phyloP scores from a whole-genome alignment of 176 grass and related monocot species.

The Dactylis glomerata region DNA sequence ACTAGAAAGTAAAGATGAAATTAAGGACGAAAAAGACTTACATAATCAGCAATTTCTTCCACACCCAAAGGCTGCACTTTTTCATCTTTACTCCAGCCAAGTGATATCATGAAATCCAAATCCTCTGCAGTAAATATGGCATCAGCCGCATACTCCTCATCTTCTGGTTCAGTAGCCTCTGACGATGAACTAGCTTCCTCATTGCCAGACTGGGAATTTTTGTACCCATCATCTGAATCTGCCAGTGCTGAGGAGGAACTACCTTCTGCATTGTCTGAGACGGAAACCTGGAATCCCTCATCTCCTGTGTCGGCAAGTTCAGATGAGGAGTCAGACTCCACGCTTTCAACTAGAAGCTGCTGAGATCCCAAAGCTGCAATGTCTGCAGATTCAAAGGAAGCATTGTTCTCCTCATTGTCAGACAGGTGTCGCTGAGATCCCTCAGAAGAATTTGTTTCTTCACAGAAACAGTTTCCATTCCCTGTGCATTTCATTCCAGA shows the following conservation, averaged over 20 bases:
- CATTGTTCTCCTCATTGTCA: constrained; percentile 44
- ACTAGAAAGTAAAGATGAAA: neutral
- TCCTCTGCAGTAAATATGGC: constrained; percentile 38
- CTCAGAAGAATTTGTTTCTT: constrained; percentile 42
- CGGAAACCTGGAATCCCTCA: constrained; percentile 30
- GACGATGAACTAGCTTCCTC: constrained; percentile 43
- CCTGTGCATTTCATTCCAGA: constrained; percentile 35
- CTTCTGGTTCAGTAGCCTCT: constrained; percentile 44
- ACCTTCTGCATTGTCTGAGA: constrained; percentile 34
- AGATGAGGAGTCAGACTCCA: constrained; percentile 17
- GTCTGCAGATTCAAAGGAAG: constrained; percentile 5
- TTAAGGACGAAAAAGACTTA: constrained; percentile 37
- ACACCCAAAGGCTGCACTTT: constrained; percentile 48
- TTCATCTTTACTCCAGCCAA: constrained; percentile 67
- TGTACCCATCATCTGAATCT: constrained; percentile 55
- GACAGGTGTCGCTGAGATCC: constrained; percentile 40
- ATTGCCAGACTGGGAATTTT: constrained; percentile 35
- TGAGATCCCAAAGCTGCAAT: constrained; percentile 17
- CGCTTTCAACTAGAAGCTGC: constrained; percentile 15
- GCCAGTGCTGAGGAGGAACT: constrained; percentile 36
- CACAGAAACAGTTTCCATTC: constrained; percentile 42
- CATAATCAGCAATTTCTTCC: constrained; percentile 61
- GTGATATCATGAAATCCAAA: constrained; percentile 42
- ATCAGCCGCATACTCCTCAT: constrained; percentile 29
- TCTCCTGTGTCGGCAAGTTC: constrained; percentile 40